These are phyloP conservation scores for Lactifluus subvellereus DNA, from an alignment of 768 basidiomycete genomes.

Conservation along the genomic window DNA sequence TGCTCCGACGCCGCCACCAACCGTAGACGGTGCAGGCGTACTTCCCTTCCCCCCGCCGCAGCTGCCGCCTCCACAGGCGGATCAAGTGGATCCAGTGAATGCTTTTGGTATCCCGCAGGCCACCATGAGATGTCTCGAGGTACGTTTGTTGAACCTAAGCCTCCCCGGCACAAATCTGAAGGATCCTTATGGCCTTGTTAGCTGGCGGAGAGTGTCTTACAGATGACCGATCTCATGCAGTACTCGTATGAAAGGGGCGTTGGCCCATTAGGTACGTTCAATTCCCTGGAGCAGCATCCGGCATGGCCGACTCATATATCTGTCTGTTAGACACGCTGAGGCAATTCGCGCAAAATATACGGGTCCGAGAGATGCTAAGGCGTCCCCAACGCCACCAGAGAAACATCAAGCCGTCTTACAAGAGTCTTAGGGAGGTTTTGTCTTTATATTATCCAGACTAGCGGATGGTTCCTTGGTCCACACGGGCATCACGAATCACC, in stretches of 20 bases:
- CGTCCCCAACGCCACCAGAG: constrained; percentile 1
- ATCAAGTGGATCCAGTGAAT: constrained; percentile 60
- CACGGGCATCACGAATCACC: not conserved
- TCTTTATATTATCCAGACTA: not conserved
- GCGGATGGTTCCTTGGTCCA: not conserved
- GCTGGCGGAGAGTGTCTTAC: constrained; percentile 76
- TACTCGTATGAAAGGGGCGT: constrained; percentile 49
- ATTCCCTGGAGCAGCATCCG: constrained; percentile 18
- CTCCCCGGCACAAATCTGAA: constrained; percentile 8
- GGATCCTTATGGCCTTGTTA: constrained; percentile 29
- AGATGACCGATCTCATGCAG: constrained; percentile 72
- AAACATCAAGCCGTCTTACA: not conserved
- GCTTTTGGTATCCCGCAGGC: constrained; percentile 86
- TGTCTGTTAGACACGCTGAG: constrained; percentile 38
- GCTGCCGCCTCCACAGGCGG: constrained; percentile 19
- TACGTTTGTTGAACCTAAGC: constrained; percentile 30
- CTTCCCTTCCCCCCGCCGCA: constrained; percentile 1
- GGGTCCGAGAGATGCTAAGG: constrained; percentile 25
- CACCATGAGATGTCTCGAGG: constrained; percentile 87
- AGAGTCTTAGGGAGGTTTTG: not conserved
- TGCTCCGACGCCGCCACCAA: constrained; percentile 17
- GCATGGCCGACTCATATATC: constrained; percentile 1
- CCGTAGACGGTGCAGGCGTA: constrained; percentile 26
- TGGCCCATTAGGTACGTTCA: constrained; percentile 63
- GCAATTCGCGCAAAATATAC: constrained; percentile 37